Evolutionary conservation across 2,329 filamentous ascomycete genomes (phyloP), one percentile per base, ranked within the genome.

Genomic region (Colletotrichum ledebouriae): DNA sequence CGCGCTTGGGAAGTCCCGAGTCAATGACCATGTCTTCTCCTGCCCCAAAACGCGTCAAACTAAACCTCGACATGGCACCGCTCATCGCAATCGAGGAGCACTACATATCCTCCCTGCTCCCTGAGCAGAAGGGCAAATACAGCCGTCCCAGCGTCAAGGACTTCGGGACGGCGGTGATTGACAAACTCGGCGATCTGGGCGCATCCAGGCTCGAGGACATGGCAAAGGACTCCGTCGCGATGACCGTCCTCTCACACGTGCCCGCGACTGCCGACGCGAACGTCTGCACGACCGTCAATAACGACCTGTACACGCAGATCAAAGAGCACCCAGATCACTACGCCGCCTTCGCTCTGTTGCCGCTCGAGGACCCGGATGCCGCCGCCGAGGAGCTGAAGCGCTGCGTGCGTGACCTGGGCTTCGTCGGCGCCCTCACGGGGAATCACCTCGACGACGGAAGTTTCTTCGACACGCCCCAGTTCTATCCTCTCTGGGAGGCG

Each of bases 291-390:
- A 37, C 59, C 15, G n/a, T 67, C 46, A 67, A 67, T n/a, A n/a
- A 67, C 39, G 59, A 67, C 20, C 46, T 63, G 1, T 20, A 53
- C 29, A 47, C 59, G 4, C 57, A 22, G 17, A 67, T 67, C 29
- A 25, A 20, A 11, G 13, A 33, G 20, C 64, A 55, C 7, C 3
- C 75, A 84, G 0, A 84, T 82, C 17, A 84, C 11, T 67, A 67
- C 46, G 64, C 64, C n/a, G 64, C 44, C 1, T 67, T 67, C 3
- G 52, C 64, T 1, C 17, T 64, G 15, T 3, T 67, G 7, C 64
- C 59, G 0, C 46, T 64, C 0, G 37, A 47, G 1, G 71, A 77
- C 12, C 77, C 78, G 0, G 64, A 66, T 2, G 71, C 70, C 1
- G 74, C 77, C 0, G 76, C 76, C 0, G 59, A 22, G 9, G 78